phyloP scores from a whole-genome alignment of 805 yeast species.

The Lipomyces lipofer region DNA sequence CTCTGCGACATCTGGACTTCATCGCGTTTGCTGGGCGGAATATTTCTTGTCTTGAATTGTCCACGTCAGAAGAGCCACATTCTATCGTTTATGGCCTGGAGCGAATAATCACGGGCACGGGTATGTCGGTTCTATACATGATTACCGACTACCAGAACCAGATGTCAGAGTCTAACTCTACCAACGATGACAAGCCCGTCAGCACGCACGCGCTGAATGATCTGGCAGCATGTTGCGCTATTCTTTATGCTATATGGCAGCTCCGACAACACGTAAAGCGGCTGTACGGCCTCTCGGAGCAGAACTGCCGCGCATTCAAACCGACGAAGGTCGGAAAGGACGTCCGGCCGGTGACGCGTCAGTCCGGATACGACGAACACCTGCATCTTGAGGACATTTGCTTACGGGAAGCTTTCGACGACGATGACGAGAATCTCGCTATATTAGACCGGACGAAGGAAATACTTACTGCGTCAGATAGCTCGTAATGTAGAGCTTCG shows the following conservation, averaged over 20 bases:
- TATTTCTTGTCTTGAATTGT: constrained; percentile 45
- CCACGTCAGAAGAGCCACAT: constrained; percentile 54
- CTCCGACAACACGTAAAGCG: constrained; percentile 18
- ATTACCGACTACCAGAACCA: constrained; percentile 9
- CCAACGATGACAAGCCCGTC: not conserved
- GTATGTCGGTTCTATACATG: constrained; percentile 32
- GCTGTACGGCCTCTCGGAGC: constrained; percentile 21
- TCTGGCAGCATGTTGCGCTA: constrained; percentile 15
- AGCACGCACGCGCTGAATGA: not conserved
- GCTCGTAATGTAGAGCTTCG: not conserved
- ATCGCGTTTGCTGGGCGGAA: constrained; percentile 44
- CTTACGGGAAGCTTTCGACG: constrained; percentile 7
- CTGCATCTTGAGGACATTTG: constrained; percentile 10
- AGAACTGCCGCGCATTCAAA: constrained; percentile 13
- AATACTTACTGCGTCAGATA: constrained; percentile 12
- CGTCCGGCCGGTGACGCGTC: constrained; percentile 2
- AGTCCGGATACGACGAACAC: not conserved
- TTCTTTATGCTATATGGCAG: constrained; percentile 13
- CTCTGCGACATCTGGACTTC: constrained; percentile 35
- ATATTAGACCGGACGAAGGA: constrained; percentile 7
- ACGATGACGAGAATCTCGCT: constrained; percentile 2
- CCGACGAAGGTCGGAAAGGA: constrained; percentile 13
- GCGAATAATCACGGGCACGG: constrained; percentile 45
- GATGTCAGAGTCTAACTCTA: not conserved
- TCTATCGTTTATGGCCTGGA: constrained; percentile 49